Conservation (phyloP, 306 rosid species). For the Rosa rugosa region DNA sequence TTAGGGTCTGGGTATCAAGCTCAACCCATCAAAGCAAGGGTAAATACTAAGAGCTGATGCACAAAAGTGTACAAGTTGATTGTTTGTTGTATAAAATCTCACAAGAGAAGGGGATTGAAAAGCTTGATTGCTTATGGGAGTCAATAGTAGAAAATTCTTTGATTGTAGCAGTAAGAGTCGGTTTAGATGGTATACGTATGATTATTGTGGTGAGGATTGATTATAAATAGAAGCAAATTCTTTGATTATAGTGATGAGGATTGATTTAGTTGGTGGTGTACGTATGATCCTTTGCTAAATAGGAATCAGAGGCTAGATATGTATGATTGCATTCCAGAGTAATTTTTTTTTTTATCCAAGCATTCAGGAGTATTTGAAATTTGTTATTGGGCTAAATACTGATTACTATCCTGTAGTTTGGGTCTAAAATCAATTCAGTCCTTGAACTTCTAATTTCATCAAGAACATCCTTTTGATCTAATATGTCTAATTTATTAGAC, state of each 20-base stretch:
- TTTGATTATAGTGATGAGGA: neutral
- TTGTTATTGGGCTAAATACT: too few species aligned
- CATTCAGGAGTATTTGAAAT: too few species aligned
- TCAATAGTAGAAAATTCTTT: neutral
- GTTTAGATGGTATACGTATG: neutral
- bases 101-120: slow-evolving; percentile 15
- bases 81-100: neutral
- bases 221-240: neutral
- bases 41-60: slow-evolving; percentile 36
- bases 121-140: slow-evolving; percentile 6
- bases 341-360: too few species aligned
- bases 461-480: too few species aligned
- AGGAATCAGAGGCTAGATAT: too few species aligned
- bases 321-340: too few species aligned
- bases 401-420: too few species aligned
- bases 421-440: too few species aligned
- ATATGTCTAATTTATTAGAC: too few species aligned
- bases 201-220: neutral
- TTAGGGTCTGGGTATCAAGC: slow-evolving; percentile 70
- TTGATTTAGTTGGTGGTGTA: neutral
- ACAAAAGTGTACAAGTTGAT: neutral
- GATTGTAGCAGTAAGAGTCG: neutral
- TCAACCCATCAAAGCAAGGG: slow-evolving; percentile 83
- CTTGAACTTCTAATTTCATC: too few species aligned
- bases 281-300: too few species aligned